Evolutionary conservation across 2,329 filamentous ascomycete genomes (phyloP).

Genomic region (Fusarium camptoceras): DNA sequence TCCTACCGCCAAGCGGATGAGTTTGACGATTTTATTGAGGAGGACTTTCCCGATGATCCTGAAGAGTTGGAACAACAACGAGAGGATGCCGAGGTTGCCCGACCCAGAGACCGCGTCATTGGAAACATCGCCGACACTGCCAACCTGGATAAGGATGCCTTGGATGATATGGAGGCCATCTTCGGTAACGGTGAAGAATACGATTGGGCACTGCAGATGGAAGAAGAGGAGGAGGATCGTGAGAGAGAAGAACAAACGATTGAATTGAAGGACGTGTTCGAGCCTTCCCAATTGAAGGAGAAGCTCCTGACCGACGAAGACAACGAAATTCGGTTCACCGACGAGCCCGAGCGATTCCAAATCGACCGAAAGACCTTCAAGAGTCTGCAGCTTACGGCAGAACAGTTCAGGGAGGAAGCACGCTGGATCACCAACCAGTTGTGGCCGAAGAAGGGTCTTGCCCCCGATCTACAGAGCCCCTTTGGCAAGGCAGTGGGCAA

Average conservation of each 20-base stretch:
- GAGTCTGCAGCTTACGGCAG: conserved; percentile 80
- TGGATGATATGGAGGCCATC: conserved; percentile 96
- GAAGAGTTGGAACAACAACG: conserved; percentile 78
- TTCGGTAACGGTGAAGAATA: conserved; percentile 98
- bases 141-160: conserved; percentile 88
- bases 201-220: conserved; percentile 90
- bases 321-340: conserved; percentile 86
- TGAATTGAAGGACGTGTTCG: conserved; percentile 97
- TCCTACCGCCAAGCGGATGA: conserved; percentile 77
- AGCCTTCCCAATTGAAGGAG: conserved; percentile 93
- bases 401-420: conserved; percentile 90
- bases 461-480: conserved; percentile 77
- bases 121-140: conserved; percentile 80
- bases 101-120: conserved; percentile 78
- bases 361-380: conserved; percentile 90
- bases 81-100: conserved; percentile 89
- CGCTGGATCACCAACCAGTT: conserved; percentile 92
- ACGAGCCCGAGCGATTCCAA: conserved; percentile 95
- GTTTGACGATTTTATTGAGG: conserved; percentile 96
- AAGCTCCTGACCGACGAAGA: conserved; percentile 96
- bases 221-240: conserved; percentile 85
- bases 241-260: conserved; percentile 84
- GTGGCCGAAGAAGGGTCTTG: conserved; percentile 85
- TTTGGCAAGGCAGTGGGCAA: conserved; percentile 92
- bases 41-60: conserved; percentile 91